Conservation (phyloP, 2,329 filamentous ascomycete genomes). For the Fusarium sp. region DNA sequence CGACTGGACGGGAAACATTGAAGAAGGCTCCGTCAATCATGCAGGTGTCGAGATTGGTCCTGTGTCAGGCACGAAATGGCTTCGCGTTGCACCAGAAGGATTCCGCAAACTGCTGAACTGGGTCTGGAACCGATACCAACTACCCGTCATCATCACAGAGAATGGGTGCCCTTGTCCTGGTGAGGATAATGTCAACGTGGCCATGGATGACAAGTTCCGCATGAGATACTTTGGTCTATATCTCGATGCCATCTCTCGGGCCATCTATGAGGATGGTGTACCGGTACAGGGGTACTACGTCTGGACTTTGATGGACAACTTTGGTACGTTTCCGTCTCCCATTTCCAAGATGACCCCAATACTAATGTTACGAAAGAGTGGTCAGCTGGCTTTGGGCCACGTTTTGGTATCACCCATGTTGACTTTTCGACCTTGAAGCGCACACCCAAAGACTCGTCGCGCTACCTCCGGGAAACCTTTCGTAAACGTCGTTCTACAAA, state of each 20-base stretch:
- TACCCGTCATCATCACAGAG: neutral
- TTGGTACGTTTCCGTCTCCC: neutral
- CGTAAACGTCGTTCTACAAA: neutral
- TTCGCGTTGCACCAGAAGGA: conserved; percentile 17
- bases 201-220: neutral
- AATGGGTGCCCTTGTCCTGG: neutral
- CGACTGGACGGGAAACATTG: conserved; percentile 31
- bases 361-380: conserved; percentile 22
- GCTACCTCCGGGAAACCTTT: neutral
- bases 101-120: conserved; percentile 39
- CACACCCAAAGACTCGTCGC: conserved; percentile 51
- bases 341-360: neutral
- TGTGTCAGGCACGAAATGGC: conserved; percentile 20
- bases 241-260: neutral
- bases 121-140: conserved; percentile 31
- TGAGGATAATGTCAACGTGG: neutral
- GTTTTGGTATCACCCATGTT: conserved; percentile 52
- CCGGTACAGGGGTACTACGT: neutral
- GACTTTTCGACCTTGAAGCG: conserved; percentile 51
- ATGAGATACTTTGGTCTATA: neutral
- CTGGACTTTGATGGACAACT: neutral
- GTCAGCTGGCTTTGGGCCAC: conserved; percentile 52
- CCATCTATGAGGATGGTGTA: neutral
- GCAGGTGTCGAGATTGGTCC: conserved; percentile 14
- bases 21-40: conserved; percentile 11